A percentile compares a stretch with the other conserved stretches of the same genome.
These are phyloP conservation scores for Diutina catenulata DNA, from an alignment of 1,139 yeast species.

Conservation along the genomic window DNA sequence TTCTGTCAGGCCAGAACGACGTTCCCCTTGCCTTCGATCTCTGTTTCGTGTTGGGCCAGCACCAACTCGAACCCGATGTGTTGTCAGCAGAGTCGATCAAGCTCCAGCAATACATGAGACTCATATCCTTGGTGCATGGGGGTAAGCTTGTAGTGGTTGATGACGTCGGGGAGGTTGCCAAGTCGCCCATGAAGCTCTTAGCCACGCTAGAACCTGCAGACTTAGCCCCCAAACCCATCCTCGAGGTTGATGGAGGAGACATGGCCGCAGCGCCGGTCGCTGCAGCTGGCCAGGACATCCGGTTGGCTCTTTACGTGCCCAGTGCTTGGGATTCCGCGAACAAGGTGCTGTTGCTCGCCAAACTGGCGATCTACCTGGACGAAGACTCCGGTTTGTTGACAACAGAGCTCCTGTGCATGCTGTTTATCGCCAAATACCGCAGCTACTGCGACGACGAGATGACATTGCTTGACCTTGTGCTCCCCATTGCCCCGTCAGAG, in stretches of 20 bases:
- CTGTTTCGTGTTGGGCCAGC: neutral
- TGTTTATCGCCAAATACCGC: too few species aligned
- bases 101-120: neutral
- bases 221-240: neutral
- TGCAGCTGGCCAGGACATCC: neutral
- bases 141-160: neutral
- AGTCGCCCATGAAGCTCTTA: neutral
- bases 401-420: too few species aligned
- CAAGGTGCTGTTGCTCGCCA: neutral
- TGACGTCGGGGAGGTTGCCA: neutral
- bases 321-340: neutral
- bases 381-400: too few species aligned
- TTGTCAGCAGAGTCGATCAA: neutral
- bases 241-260: neutral
- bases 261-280: neutral
- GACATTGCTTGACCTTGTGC: too few species aligned
- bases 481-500: too few species aligned
- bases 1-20: neutral
- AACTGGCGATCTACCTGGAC: slow-evolving; percentile 3
- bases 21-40: neutral
- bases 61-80: neutral
- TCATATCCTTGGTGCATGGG: slow-evolving; percentile 1
- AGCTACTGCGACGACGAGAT: too few species aligned
- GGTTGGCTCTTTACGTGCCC: neutral
- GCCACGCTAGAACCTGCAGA: neutral